A percentile compares a stretch with the other conserved stretches of the same genome.
Conservation (phyloP, 441 rosid species). For the Erodium texanum region DNA sequence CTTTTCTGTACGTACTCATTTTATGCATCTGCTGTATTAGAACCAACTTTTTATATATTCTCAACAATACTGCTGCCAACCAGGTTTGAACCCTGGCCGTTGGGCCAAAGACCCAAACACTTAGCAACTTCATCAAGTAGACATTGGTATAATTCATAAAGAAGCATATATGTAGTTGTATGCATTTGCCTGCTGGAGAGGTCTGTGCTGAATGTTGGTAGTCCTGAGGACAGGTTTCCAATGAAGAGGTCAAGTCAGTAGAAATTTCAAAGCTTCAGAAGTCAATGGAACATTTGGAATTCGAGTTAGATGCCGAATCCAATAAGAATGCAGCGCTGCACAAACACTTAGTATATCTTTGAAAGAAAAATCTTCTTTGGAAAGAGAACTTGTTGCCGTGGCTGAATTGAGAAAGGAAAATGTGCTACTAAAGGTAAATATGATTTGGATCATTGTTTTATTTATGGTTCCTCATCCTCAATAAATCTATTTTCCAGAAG, state of each 20-base stretch:
- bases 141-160: not conserved
- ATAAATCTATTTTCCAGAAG: not conserved
- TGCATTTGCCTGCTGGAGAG: not conserved
- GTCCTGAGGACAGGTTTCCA: conserved; percentile 53
- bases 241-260: conserved; percentile 64
- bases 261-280: conserved; percentile 76
- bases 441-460: conserved; percentile 7
- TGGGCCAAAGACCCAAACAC: too few species aligned
- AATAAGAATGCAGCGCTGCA: conserved; percentile 79
- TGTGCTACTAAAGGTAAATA: conserved; percentile 53
- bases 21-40: not conserved
- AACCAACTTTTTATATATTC: not conserved
- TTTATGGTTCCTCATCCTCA: conserved; percentile 8
- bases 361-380: conserved; percentile 70
- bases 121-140: not conserved
- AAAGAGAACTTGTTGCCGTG: conserved; percentile 56
- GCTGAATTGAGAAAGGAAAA: conserved; percentile 70
- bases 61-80: not conserved
- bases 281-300: conserved; percentile 60
- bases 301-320: conserved; percentile 90
- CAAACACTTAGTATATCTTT: conserved; percentile 62
- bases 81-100: not conserved
- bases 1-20: not conserved
- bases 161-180: not conserved
- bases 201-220: conserved; percentile 3